Base-by-base conservation (phyloP, 208 protist genomes). In the Trypanosomatidae sp. region DNA sequence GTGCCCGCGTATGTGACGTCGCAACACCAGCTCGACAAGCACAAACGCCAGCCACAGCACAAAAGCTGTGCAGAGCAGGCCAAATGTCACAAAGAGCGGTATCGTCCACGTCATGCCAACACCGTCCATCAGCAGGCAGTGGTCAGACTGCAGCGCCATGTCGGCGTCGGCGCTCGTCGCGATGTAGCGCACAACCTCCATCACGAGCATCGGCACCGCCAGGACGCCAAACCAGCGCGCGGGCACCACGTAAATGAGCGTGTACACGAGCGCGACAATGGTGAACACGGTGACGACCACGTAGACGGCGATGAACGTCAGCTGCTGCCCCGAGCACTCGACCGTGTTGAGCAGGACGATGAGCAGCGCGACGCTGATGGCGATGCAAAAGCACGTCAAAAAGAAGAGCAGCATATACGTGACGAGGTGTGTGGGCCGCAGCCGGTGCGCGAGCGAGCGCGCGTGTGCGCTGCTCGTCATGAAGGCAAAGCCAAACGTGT, bases 401-500 rank as follows among this genome's bases (percentile, higher is more conserved):
- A 63, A 50, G 27, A 70, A 59, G 28, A 56, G 23, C 1, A 72
- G 16, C 19, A 43, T 16, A 15, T 53, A 52, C 0, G 52, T 57
- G 16, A 49, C 48, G 28, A 62, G 47, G 26, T 56, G 53, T n/a
- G 61, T 52, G 15, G 52, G 45, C 25, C 30, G 40, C 26, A 48
- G 24, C 11, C 43, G 41, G 3, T 28, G 28, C 18, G 27, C 32
- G 19, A 61, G 37, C 30, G 57, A 15, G 24, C 47, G 35, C 10
- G 41, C 24, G 8, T 30, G 11, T n/a, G 39, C 37, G 20, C 59
- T 57, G 20, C 41, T 61, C 10, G 54, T 60, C 43, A 65, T 57
- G 19, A 74, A 48, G 6, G 80, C 80, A 49, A 89, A 89, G 20
- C 80, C 75, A 18, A 71, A 70, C 26, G 42, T 56, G 41, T 74